Base-by-base conservation (phyloP, 2,329 filamentous ascomycete species). In the Cladosporium austrohemisphaericum region DNA sequence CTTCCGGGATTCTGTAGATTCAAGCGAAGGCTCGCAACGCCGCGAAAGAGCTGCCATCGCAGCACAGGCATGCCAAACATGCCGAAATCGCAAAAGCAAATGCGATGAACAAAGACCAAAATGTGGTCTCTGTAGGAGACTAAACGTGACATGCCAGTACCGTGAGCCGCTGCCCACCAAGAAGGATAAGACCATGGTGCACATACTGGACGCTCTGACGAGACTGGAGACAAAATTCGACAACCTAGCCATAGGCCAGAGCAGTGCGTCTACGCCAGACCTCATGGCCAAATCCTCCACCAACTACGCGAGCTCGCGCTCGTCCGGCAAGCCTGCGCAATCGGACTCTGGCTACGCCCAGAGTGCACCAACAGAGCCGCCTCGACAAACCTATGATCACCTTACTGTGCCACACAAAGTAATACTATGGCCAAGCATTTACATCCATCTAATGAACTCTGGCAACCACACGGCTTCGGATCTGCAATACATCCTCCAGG, bases 101-200 rank as follows among this genome's bases (percentile, higher is more conserved):
- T 85, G 81, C 65, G 80, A 83, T 61, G 81, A 84, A 62, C 70
- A 75, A 58, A 71, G 79, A 49, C 81, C 81, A 14, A 80, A 78
- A 64, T 85, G 81, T 61, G 71, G 76, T 49, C 76, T 78, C 13
- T 85, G 81, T 63, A 69, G 74, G 52, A 74, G 76, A 53, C 75
- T 81, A 58, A 74, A 76, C 58, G 71, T 80, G 53, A 75, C 78
- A 31, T 85, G 81, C 62, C 71, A 72, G 54, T 84, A 84, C 61
- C 71, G 78, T 56, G 78, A 81, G 55, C 77, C 79, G 20, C 74
- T 76, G 57, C 79, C 79, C 28, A 84, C 80, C 46, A 84, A 83
- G 61, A 83, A 83, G 65, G 80, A 83, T 61, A 81, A 79, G 64
- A 83, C 79, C 2, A 68, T 83, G 56, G 72, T 79, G 33, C 77